These are phyloP conservation scores for Sporothrix humicola DNA, from an alignment of 2,329 filamentous ascomycete species.

Conservation along the genomic window DNA sequence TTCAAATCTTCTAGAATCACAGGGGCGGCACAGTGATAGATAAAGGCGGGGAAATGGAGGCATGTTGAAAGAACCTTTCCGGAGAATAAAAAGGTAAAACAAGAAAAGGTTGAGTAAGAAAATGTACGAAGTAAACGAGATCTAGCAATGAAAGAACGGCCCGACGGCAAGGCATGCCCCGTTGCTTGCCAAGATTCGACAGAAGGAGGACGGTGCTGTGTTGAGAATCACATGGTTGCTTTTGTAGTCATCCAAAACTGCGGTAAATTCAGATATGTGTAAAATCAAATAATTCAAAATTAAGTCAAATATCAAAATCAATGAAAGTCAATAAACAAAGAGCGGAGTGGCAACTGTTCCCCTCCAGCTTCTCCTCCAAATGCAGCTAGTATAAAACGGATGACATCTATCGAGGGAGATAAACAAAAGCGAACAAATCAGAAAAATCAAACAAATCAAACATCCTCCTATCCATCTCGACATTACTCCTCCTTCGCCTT, in stretches of 20 bases:
- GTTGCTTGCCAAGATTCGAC: background rate
- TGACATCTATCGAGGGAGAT: background rate
- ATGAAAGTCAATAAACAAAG: background rate
- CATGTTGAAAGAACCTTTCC: background rate
- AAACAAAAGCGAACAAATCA: background rate
- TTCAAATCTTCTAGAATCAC: slow-evolving; percentile 6
- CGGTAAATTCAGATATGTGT: background rate
- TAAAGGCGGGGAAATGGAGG: background rate
- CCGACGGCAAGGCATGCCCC: background rate
- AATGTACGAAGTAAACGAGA: background rate
- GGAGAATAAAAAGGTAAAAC: background rate
- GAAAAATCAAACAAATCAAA: background rate
- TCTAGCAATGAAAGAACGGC: background rate
- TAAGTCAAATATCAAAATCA: background rate
- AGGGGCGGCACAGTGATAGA: background rate
- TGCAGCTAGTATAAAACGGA: background rate
- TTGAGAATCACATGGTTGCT: too few species aligned
- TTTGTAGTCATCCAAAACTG: background rate
- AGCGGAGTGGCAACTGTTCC: background rate
- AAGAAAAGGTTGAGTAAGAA: too few species aligned
- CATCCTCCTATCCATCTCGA: background rate
- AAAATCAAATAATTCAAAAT: background rate
- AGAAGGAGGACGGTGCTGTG: background rate
- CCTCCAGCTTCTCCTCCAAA: background rate
- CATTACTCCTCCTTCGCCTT: slow-evolving; percentile 28